Base-by-base conservation (phyloP, 164 flowering plant genomes). In the Nelumbo lutea region DNA sequence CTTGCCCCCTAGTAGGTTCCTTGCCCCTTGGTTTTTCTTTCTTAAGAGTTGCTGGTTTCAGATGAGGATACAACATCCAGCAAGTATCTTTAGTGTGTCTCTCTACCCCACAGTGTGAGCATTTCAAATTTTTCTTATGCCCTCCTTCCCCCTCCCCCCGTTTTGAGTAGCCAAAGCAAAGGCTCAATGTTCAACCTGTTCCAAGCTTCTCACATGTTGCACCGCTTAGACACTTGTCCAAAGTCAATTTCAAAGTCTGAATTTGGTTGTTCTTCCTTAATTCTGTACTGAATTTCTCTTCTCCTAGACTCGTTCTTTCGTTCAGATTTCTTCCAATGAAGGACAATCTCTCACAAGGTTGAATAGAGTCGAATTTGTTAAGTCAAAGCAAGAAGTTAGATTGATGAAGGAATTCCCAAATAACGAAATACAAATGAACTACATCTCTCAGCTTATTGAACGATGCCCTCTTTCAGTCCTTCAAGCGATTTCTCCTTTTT, bases 391-490 rank as follows among this genome's bases (percentile, higher is more conserved):
- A 2, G 38, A 63, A 55, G 71, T 73, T 7, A 89, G 84, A 64
- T 75, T 77, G 41, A 89, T 70, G 27, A 55, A 78, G 39, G 41
- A 73, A 58, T 89, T 92, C 77, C 98, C 97, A 6, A 86, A 86
- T 76, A 87, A 87, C 79, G 96, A 92, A 83, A 87, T 95, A 59
- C 90, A 97, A 39, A 87, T 95, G 75, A 85, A 73, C 67, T 84
- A 75, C 74, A 64, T 90, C 42, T 85, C 99, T 4, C 78, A 79
- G 0, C 62, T 62, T 1, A 88, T 95, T 67, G 98, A 95, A 64
- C 80, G 99, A 10, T 90, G 96, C 68, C 84, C 72, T 14, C 87
- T 92, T 0, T 83, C 98, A 4, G 76, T 95, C 62, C 91, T 95
- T 6, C 95, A 83, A 48, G 83, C 98, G 2, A 82, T 93, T 70